A percentile compares a stretch with the other conserved stretches of the same genome.
phyloP scores from a whole-genome alignment of 768 basidiomycete species.

The Psilocybe tampanensis region DNA sequence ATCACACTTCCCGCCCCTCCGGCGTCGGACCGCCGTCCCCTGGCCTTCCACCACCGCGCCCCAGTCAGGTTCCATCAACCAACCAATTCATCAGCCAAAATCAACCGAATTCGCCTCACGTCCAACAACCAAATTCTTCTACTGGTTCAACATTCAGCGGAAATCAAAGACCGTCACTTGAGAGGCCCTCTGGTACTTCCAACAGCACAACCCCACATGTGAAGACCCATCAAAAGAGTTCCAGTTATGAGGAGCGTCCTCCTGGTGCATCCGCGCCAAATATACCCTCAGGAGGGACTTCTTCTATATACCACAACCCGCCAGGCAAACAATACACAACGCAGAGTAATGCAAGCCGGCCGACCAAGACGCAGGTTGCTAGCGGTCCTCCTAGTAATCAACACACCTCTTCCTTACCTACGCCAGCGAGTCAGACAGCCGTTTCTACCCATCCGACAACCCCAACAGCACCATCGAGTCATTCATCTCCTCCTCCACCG shows the following conservation, averaged over 20 bases:
- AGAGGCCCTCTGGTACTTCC: not conserved
- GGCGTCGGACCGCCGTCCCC: not conserved
- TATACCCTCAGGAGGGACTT: constrained; percentile 4
- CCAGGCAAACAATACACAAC: not conserved
- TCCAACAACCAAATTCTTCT: not conserved
- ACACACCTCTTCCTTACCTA: not conserved
- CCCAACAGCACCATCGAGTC: not conserved
- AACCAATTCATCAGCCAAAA: not conserved
- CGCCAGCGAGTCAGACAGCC: not conserved
- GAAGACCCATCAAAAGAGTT: not conserved
- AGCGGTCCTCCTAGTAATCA: not conserved
- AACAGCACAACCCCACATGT: not conserved
- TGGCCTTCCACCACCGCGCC: not conserved
- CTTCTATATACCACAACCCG: not conserved
- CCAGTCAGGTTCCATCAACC: not conserved
- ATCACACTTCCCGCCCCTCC: constrained; percentile 2
- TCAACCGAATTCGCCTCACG: not conserved
- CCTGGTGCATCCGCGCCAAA: constrained; percentile 12
- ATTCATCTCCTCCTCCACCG: not conserved
- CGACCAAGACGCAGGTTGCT: not conserved
- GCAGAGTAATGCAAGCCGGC: not conserved
- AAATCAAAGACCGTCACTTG: not conserved
- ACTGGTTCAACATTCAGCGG: not conserved
- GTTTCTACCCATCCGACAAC: not conserved
- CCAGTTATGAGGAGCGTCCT: constrained; percentile 6